Evolutionary conservation across 345 rosid species (phyloP).

Genomic region (Gossypium raimondii): DNA sequence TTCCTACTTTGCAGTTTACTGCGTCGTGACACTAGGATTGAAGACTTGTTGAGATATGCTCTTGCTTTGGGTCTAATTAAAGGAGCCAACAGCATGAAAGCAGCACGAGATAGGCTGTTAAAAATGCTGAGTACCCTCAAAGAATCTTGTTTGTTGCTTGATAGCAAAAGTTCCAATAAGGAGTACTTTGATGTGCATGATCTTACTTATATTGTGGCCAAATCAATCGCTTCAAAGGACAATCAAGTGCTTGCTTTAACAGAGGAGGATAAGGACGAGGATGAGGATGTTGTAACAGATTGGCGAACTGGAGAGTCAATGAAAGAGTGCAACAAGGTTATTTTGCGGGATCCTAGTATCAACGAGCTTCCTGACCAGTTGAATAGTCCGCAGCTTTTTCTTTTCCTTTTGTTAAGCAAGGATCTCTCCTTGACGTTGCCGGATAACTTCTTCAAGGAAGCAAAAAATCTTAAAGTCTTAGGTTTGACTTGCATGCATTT

Average conservation of each 20-base stretch:
- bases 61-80: slow-evolving; percentile 18
- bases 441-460: slow-evolving; percentile 1
- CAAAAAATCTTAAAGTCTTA: slow-evolving; percentile 24
- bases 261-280: background rate
- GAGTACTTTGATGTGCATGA: slow-evolving; percentile 19
- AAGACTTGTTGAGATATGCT: slow-evolving; percentile 3
- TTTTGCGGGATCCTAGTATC: background rate
- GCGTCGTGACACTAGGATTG: background rate
- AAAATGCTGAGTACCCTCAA: slow-evolving; percentile 15
- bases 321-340: background rate
- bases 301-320: background rate
- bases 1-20: slow-evolving; percentile 16
- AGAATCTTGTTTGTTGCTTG: slow-evolving; percentile 19
- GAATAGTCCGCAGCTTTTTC: slow-evolving; percentile 12
- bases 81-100: background rate
- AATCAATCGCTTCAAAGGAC: slow-evolving; percentile 14
- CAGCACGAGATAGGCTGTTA: background rate
- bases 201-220: slow-evolving; percentile 7
- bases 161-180: background rate
- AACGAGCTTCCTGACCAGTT: slow-evolving; percentile 12
- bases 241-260: background rate
- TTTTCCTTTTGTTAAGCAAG: background rate
- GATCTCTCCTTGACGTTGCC: background rate
- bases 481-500: background rate
- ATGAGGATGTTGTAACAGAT: background rate